Evolutionary conservation across 148 eudicot species (phyloP), one percentile per base, ranked within the genome.

Genomic region (Rheum nobile): DNA sequence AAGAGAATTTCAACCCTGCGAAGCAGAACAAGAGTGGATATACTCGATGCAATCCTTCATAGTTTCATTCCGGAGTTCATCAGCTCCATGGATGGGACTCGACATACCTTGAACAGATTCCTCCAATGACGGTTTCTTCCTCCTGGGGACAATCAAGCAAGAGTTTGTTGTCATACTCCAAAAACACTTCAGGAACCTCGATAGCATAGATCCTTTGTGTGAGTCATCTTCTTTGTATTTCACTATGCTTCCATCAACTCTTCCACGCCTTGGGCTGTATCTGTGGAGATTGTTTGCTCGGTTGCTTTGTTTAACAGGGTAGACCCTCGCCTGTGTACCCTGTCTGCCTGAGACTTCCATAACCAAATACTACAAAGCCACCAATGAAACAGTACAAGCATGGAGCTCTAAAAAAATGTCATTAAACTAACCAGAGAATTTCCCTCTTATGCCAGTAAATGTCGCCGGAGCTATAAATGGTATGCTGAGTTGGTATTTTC

Each of bases 11-110:
- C 67, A 61, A 26, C 8, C 17, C 17, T 12, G 16, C 6, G 17
- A 4, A 16, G 41, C 22, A 65, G 39, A 65, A 65, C 70, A 65
- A 32, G 70, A 65, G 24, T 65, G 70, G 32, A 65, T 65, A 34
- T 65, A 65, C 10, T 65, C 70, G 17, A 65, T 65, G 70, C 70
- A 65, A 65, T 65, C 70, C 39, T 65, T 65, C 22, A 65, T 16
- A 34, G 22, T 37, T 65, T 65, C 39, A 31, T 34, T 10, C 41
- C 39, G 8, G 41, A 31, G 70, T 16, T 65, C 70, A 32, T 65
- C 70, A 6, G 41, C 70, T 65, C 39, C 70, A 34, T 65, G 39
- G n/a, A 11, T 8, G 46, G 69, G 68, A 79, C 35, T 35, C 26
- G 50, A 24, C 37, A 52, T 13, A 37, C 48, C 59, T 17, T 34